A percentile compares a stretch with the other conserved stretches of the same genome.
These are phyloP conservation scores for Austroboletus rostrupii DNA, from an alignment of 1,284 basidiomycete genomes.

Conservation along the genomic window DNA sequence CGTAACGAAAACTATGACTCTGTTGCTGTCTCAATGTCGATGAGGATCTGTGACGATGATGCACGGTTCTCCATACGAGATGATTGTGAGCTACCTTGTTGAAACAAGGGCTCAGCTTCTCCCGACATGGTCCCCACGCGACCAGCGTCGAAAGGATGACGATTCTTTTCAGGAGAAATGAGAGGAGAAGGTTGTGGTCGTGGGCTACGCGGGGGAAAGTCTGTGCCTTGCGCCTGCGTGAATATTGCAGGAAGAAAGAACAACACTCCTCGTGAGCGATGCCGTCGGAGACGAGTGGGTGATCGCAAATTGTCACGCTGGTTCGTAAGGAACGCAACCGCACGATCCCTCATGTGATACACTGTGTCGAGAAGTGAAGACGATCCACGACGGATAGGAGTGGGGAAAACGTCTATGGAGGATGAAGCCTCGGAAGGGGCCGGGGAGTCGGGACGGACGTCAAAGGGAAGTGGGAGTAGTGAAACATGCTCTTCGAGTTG, in stretches of 20 bases:
- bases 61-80: slow-evolving; percentile 28
- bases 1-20: slow-evolving; percentile 17
- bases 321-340: slow-evolving; percentile 44
- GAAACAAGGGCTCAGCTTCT: slow-evolving; percentile 23
- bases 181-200: slow-evolving; percentile 29
- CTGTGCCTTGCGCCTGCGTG: slow-evolving; percentile 48
- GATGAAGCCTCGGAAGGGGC: slow-evolving; percentile 46
- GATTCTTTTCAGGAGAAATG: slow-evolving; percentile 36
- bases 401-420: slow-evolving; percentile 35
- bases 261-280: slow-evolving; percentile 57
- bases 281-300: slow-evolving; percentile 43
- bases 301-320: slow-evolving; percentile 39
- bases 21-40: slow-evolving; percentile 28
- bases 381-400: slow-evolving; percentile 33
- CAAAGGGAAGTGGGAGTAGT: slow-evolving; percentile 61
- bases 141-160: slow-evolving; percentile 21
- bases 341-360: slow-evolving; percentile 52
- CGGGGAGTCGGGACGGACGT: slow-evolving; percentile 54
- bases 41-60: slow-evolving; percentile 27
- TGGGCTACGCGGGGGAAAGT: slow-evolving; percentile 35
- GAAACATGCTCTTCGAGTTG: slow-evolving; percentile 53
- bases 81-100: slow-evolving; percentile 32
- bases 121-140: slow-evolving; percentile 20
- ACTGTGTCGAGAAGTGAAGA: slow-evolving; percentile 49
- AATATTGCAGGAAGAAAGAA: slow-evolving; percentile 84